Percentiles rank a stretch among this genome's conserved stretches.
Evolutionary conservation across 2,329 filamentous ascomycete species (phyloP).

Genomic region (Ophiocordyceps unilateralis): DNA sequence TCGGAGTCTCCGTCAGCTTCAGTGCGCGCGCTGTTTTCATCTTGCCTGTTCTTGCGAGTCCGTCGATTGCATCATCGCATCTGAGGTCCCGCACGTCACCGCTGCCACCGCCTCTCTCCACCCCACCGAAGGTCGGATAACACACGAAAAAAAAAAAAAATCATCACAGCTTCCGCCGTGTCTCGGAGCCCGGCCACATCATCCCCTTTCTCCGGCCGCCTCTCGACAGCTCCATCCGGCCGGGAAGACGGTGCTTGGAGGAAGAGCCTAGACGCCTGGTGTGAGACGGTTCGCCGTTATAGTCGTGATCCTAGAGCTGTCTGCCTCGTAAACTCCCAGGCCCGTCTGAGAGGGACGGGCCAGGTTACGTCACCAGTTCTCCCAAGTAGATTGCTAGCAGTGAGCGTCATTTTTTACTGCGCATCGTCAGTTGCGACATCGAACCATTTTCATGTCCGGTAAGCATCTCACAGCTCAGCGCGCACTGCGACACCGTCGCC

Average conservation of each 20-base stretch:
- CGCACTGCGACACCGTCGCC: not conserved
- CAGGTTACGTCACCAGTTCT: slow-evolving; percentile 7
- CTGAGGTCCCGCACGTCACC: not conserved
- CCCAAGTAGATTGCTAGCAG: slow-evolving; percentile 8
- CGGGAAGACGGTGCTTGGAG: not conserved
- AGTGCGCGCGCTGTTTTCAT: not conserved
- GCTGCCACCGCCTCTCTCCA: not conserved
- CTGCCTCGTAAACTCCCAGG: slow-evolving; percentile 16
- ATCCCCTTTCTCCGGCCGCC: not conserved
- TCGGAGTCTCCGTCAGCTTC: not conserved
- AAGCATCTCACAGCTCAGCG: slow-evolving; percentile 8
- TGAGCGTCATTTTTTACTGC: slow-evolving; percentile 7
- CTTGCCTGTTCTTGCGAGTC: not conserved
- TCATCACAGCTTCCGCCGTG: not conserved
- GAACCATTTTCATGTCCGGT: slow-evolving; percentile 15
- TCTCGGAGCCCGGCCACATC: not conserved
- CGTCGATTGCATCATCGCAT: not conserved
- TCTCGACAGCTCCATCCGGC: not conserved
- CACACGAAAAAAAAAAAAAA: not conserved
- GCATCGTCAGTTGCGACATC: slow-evolving; percentile 1
- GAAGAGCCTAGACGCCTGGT: not conserved
- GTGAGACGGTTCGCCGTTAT: slow-evolving; percentile 8
- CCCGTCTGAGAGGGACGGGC: slow-evolving; percentile 9
- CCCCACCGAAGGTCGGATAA: not conserved
- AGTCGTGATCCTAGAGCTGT: slow-evolving; percentile 17